These are phyloP conservation scores for Termitomyces sp. DNA, from an alignment of 768 basidiomycete species.

Conservation along the genomic window DNA sequence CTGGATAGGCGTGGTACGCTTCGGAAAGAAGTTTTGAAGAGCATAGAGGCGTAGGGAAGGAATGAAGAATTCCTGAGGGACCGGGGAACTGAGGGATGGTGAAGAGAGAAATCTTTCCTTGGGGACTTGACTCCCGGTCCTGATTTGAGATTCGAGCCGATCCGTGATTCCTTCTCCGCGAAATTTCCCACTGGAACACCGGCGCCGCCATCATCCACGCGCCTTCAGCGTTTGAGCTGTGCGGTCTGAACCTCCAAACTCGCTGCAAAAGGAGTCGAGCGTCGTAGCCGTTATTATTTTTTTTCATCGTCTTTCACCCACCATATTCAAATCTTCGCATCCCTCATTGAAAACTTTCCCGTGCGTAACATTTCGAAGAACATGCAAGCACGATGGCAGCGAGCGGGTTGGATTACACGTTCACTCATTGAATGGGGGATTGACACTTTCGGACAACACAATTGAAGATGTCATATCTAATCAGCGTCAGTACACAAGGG, in stretches of 20 bases:
- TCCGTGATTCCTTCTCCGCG: not conserved
- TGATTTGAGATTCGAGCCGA: not conserved
- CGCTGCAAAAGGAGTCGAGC: not conserved
- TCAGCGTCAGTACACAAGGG: not conserved
- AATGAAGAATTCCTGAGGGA: not conserved
- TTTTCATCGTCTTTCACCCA: not conserved
- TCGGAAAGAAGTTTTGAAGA: constrained; percentile 25
- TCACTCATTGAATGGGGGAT: not conserved
- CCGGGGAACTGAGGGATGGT: not conserved
- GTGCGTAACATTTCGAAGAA: not conserved
- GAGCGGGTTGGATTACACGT: too few relatives aligned
- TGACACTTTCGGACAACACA: not conserved
- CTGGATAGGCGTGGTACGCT: constrained; percentile 30
- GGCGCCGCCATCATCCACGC: not conserved
- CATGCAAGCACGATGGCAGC: not conserved
- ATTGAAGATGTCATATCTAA: too few relatives aligned
- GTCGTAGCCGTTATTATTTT: not conserved
- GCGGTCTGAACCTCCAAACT: not conserved
- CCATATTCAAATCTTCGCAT: too few relatives aligned
- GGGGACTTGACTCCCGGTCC: not conserved
- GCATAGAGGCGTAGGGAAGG: constrained; percentile 24
- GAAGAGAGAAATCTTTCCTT: not conserved
- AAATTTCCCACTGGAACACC: not conserved
- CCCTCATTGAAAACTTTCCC: not conserved
- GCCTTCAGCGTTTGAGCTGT: not conserved